phyloP scores from a whole-genome alignment of 345 rosid genomes.

The Citrus medica region DNA sequence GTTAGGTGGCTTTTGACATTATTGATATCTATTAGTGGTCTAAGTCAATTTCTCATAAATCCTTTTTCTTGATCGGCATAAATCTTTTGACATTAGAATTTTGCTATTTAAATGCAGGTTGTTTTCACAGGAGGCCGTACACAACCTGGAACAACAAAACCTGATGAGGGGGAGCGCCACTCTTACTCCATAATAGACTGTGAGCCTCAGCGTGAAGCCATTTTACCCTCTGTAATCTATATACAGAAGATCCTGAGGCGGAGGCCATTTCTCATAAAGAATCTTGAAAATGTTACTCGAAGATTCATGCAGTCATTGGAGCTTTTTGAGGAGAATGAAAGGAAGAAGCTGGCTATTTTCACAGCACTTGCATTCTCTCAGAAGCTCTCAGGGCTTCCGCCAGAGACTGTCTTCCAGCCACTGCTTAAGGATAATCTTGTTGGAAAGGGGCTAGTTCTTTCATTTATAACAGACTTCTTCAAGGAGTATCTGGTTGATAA shows the following conservation, averaged over 20 bases:
- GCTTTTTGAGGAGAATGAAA: constrained; percentile 94
- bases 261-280: constrained; percentile 92
- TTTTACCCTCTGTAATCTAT: constrained; percentile 84
- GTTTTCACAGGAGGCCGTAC: constrained; percentile 98
- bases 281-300: constrained; percentile 92
- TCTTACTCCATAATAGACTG: constrained; percentile 82
- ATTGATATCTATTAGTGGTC: neutral
- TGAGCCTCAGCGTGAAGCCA: constrained; percentile 77
- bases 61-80: neutral
- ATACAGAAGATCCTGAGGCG: constrained; percentile 87
- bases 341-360: constrained; percentile 98
- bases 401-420: constrained; percentile 97
- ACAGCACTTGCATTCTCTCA: constrained; percentile 97
- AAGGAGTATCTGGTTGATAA: constrained; percentile 96
- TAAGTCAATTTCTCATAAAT: neutral
- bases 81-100: neutral
- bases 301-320: constrained; percentile 95
- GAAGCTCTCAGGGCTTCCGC: constrained; percentile 96
- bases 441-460: constrained; percentile 96
- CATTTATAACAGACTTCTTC: constrained; percentile 92
- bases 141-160: constrained; percentile 90
- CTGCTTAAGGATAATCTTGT: constrained; percentile 97
- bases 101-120: constrained; percentile 45
- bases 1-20: neutral
- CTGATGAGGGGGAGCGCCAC: constrained; percentile 99